Conservation (phyloP, 495 filamentous ascomycete genomes). For the Penicillium longicatenatum region DNA sequence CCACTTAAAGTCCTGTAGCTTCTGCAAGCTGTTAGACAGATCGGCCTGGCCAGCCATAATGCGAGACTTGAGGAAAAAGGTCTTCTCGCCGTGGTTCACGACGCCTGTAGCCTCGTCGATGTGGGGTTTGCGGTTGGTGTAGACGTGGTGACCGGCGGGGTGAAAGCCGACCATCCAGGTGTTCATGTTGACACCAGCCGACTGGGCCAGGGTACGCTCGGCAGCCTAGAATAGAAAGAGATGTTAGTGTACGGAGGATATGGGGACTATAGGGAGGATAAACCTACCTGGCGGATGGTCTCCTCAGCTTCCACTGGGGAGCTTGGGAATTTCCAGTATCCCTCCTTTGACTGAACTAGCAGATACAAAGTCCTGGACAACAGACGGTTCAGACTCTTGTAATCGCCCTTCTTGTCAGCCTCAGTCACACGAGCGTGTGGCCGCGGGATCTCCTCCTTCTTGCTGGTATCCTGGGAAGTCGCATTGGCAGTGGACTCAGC, state of each 20-base stretch:
- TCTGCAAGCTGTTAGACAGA: constrained; percentile 68
- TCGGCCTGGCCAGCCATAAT: constrained; percentile 97
- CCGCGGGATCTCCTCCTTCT: constrained; percentile 68
- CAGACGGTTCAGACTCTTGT: constrained; percentile 73
- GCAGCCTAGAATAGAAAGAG: constrained; percentile 63
- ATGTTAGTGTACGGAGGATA: constrained; percentile 3
- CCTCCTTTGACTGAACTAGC: constrained; percentile 67
- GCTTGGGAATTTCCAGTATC: constrained; percentile 78
- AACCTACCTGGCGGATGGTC: constrained; percentile 75
- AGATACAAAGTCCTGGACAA: constrained; percentile 83
- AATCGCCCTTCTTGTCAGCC: constrained; percentile 75
- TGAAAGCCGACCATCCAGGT: constrained; percentile 95
- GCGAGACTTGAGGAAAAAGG: constrained; percentile 91
- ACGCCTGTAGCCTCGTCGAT: constrained; percentile 39
- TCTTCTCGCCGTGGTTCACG: constrained; percentile 65
- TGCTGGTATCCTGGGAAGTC: constrained; percentile 62
- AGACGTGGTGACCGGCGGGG: constrained; percentile 77
- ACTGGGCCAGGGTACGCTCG: constrained; percentile 69
- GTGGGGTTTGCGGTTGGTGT: constrained; percentile 42
- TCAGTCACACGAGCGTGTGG: constrained; percentile 72
- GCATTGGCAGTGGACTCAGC: constrained; percentile 69
- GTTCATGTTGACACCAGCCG: constrained; percentile 95
- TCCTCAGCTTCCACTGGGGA: constrained; percentile 67
- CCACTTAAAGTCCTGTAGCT: constrained; percentile 86
- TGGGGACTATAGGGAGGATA: background rate